Percentiles rank a stretch among this genome's conserved stretches.
Evolutionary conservation across 1,284 basidiomycete genomes (phyloP).

Genomic region (Cryptococcus maquisensis): DNA sequence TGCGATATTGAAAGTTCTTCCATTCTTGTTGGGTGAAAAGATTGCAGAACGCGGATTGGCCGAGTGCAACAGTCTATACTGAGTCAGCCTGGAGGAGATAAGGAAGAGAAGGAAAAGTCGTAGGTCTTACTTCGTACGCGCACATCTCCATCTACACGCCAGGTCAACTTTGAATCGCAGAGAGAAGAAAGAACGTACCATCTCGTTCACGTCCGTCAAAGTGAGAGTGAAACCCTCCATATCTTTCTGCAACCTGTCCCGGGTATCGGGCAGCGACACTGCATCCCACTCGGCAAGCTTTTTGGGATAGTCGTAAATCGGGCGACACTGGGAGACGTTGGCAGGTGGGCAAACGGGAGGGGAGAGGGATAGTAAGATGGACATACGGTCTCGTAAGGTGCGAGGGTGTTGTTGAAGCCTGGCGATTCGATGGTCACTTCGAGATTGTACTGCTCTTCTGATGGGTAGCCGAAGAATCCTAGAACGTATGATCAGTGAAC

Average conservation of each 20-base stretch:
- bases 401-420: slow-evolving; percentile 52
- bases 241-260: slow-evolving; percentile 59
- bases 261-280: slow-evolving; percentile 66
- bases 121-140: slow-evolving; percentile 55
- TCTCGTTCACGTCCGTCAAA: slow-evolving; percentile 61
- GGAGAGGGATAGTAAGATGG: neutral
- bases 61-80: slow-evolving; percentile 49
- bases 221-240: slow-evolving; percentile 63
- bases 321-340: neutral
- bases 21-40: slow-evolving; percentile 65
- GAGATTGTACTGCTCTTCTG: slow-evolving; percentile 48
- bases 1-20: slow-evolving; percentile 59
- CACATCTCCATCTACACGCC: slow-evolving; percentile 50
- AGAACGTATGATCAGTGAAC: neutral
- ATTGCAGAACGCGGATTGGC: slow-evolving; percentile 53
- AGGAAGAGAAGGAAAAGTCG: neutral
- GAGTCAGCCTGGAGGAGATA: neutral
- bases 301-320: neutral
- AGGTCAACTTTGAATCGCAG: slow-evolving; percentile 39
- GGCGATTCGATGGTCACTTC: slow-evolving; percentile 49
- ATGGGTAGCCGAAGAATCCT: slow-evolving; percentile 50
- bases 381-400: slow-evolving; percentile 49
- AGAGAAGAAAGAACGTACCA: slow-evolving; percentile 43
- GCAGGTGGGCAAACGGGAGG: neutral
- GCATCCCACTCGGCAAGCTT: slow-evolving; percentile 57